Evolutionary conservation across 2,329 filamentous ascomycete genomes (phyloP).

Genomic region (Neurospora crassa): DNA sequence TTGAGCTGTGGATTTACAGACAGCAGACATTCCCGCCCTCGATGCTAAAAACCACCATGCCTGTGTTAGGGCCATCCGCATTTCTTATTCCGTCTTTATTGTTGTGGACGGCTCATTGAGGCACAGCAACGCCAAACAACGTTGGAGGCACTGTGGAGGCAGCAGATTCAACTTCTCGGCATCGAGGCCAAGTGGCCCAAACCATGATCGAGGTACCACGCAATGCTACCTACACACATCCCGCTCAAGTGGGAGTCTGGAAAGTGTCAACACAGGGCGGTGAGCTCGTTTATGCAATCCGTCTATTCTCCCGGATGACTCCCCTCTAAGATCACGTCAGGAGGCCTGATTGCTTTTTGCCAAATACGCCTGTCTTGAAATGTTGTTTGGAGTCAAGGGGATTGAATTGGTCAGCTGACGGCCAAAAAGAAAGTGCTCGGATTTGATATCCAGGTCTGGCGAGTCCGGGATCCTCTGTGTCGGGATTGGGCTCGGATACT

Average conservation of each 20-base stretch:
- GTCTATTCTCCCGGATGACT: conserved; percentile 16
- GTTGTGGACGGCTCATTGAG: background rate
- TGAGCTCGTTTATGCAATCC: conserved; percentile 16
- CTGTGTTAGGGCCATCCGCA: background rate
- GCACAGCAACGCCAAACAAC: background rate
- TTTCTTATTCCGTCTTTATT: background rate
- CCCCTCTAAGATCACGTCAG: conserved; percentile 10
- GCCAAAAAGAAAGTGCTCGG: conserved; percentile 3
- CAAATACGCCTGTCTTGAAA: background rate
- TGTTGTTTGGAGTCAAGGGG: conserved; percentile 10
- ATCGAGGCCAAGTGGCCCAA: background rate
- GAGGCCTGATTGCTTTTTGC: background rate
- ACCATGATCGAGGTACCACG: background rate
- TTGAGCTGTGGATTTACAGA: background rate
- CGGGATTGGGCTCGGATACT: background rate
- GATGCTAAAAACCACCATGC: background rate
- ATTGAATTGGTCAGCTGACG: conserved; percentile 5
- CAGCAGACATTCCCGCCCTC: background rate
- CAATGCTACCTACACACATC: background rate
- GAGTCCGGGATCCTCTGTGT: background rate
- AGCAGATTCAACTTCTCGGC: background rate
- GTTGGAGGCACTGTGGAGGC: background rate
- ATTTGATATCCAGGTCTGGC: background rate
- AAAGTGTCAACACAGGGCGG: conserved; percentile 6
- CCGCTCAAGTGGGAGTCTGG: background rate